Evolutionary conservation across 148 eudicot genomes (phyloP).

Genomic region (Diospyros kaki): DNA sequence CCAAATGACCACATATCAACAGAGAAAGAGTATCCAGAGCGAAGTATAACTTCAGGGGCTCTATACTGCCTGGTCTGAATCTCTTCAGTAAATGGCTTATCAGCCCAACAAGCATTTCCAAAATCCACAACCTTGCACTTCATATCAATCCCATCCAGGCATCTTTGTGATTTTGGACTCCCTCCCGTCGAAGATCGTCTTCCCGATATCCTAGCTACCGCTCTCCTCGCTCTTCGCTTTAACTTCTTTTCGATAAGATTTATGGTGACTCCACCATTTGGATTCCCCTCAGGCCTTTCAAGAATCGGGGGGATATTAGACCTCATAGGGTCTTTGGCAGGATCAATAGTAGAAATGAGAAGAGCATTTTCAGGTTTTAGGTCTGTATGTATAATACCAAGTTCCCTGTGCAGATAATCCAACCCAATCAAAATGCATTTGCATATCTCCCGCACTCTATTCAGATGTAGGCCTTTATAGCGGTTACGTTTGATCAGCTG

Average conservation of each 20-base stretch:
- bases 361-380: conserved; percentile 95
- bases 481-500: conserved; percentile 71
- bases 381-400: conserved; percentile 79
- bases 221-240: conserved; percentile 85
- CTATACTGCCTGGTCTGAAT: conserved; percentile 97
- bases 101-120: conserved; percentile 95
- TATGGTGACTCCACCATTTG: conserved; percentile 51
- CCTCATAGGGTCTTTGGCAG: conserved; percentile 78
- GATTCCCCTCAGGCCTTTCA: conserved; percentile 79
- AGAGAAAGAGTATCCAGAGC: conserved; percentile 66
- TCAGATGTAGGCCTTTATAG: conserved; percentile 72
- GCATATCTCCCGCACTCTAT: conserved; percentile 86
- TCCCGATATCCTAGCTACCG: conserved; percentile 76
- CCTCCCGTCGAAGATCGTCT: conserved; percentile 65
- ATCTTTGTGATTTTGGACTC: conserved; percentile 45
- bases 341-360: conserved; percentile 71
- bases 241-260: conserved; percentile 70
- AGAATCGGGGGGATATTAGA: conserved; percentile 73
- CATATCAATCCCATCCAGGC: conserved; percentile 72
- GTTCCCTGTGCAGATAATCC: conserved; percentile 88
- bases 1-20: conserved; percentile 99
- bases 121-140: conserved; percentile 92
- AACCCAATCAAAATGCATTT: conserved; percentile 77
- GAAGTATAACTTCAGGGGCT: conserved; percentile 93
- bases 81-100: conserved; percentile 66